These are phyloP conservation scores for Claviceps purpurea DNA, from an alignment of 2,329 filamentous ascomycete genomes.

Conservation along the genomic window DNA sequence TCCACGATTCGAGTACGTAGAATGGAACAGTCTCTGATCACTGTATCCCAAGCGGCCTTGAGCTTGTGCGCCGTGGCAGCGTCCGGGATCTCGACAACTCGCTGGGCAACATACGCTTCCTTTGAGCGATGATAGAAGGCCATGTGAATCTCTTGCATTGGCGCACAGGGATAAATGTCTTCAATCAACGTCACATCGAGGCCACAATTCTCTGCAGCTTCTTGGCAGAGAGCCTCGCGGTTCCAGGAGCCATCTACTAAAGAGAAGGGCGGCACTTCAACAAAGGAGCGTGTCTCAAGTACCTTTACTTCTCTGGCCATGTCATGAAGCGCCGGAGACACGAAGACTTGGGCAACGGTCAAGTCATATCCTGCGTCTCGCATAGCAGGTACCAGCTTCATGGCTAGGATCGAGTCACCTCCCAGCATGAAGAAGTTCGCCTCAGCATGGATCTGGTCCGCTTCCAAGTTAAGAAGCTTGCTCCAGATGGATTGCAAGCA, in stretches of 20 bases:
- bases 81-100: slow-evolving; percentile 6
- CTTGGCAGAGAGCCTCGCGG: background rate
- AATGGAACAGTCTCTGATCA: slow-evolving; percentile 7
- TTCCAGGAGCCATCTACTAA: background rate
- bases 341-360: slow-evolving; percentile 1
- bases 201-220: slow-evolving; percentile 7
- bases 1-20: slow-evolving; percentile 8
- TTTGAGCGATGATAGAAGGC: slow-evolving; percentile 7
- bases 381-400: slow-evolving; percentile 2
- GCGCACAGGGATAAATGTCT: slow-evolving; percentile 12
- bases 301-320: background rate
- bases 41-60: slow-evolving; percentile 8
- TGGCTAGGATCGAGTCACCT: slow-evolving; percentile 1
- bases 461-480: background rate
- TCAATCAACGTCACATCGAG: slow-evolving; percentile 5
- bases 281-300: background rate
- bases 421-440: slow-evolving; percentile 3
- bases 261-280: background rate
- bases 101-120: slow-evolving; percentile 8
- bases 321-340: background rate
- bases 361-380: background rate
- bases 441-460: background rate
- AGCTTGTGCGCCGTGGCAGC: slow-evolving; percentile 4
- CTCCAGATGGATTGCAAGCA: background rate
- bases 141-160: slow-evolving; percentile 11